Base-by-base conservation (phyloP, 1,139 yeast species). In the Barnettozyma hawaiiensis region DNA sequence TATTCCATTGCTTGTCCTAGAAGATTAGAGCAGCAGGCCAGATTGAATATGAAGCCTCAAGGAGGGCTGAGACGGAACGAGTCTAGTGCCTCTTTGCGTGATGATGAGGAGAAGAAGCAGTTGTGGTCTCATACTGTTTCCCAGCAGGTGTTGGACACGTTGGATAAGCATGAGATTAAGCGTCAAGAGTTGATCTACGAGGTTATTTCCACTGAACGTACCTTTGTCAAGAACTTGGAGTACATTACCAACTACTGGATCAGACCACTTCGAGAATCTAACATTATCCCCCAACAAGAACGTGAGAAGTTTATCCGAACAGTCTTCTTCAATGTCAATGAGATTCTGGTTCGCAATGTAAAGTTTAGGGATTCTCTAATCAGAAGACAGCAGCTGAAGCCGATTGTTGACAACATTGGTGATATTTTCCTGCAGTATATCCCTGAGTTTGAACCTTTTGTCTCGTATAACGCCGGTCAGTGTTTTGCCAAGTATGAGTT, bases 1-100 rank as follows among this genome's bases (percentile, higher is more conserved):
- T 92, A 92, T 64, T 85, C 96, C 42, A 90, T 92, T 53, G 95
- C 97, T n/a, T 92, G 98, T 66, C 98, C 98, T 10, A 76, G 97
- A 53, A 76, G 98, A 52, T 69, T 92, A 40, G 98, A 92, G 63
- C 98, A 92, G 62, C 97, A 92, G 60, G 96, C 96, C 3, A 72
- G 97, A 45, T 72, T 87, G 47, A 87, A 89, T 56, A 73, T 86
- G 77, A 86, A 87, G 61, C 89, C 95, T 7, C 85, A 85, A 55
- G 92, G 96, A 32, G 95, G 95, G 1, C 72, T 92, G 54, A 78
- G 81, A 51, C 71, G 96, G 35, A 89, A 95, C 7, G 95, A 86
- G 39, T 81, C 92, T 7, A 73, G 86, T 54, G 72, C 87, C 23
- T 82, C 96, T 2, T 64, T 86, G 37, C 83, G 83, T 51, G 84